phyloP scores from a whole-genome alignment of 768 basidiomycete genomes.

The Kondoa subrosea region DNA sequence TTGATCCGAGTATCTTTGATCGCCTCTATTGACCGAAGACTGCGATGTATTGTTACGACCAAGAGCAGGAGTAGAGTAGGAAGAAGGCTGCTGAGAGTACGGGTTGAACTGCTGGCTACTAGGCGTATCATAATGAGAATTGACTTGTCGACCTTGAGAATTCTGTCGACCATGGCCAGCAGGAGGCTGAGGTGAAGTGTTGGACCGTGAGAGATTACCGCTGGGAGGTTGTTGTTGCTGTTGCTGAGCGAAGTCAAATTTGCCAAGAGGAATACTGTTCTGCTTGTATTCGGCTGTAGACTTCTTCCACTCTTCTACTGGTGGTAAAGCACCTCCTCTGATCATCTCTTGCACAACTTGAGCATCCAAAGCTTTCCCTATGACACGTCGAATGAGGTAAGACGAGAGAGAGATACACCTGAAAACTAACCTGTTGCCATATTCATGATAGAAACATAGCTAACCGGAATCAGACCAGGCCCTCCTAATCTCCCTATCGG shows the following conservation, averaged over 20 bases:
- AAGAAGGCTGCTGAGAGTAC: background rate
- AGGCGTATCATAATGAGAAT: background rate
- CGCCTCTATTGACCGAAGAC: background rate
- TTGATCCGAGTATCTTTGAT: background rate
- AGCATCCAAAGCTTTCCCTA: slow-evolving; percentile 42
- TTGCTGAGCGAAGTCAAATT: slow-evolving; percentile 45
- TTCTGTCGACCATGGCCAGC: background rate
- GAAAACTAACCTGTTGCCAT: slow-evolving; percentile 46
- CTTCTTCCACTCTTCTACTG: slow-evolving; percentile 98
- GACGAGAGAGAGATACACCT: no score
- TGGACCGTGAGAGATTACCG: background rate
- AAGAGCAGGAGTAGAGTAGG: slow-evolving; percentile 9
- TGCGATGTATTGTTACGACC: background rate
- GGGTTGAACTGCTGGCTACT: slow-evolving; percentile 1
- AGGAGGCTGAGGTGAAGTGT: background rate
- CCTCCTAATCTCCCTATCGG: slow-evolving; percentile 87
- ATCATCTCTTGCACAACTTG: slow-evolving; percentile 60
- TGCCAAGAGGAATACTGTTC: slow-evolving; percentile 82
- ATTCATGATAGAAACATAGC: slow-evolving; percentile 92
- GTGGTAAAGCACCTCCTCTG: slow-evolving; percentile 71
- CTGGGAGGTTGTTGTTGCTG: background rate
- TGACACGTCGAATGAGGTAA: background rate
- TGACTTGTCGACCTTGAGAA: background rate
- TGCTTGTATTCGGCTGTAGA: slow-evolving; percentile 91
- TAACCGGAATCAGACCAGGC: slow-evolving; percentile 88